Conservation (phyloP, 192 early-diverging fungal species). For the Coemansia guatemalensis region DNA sequence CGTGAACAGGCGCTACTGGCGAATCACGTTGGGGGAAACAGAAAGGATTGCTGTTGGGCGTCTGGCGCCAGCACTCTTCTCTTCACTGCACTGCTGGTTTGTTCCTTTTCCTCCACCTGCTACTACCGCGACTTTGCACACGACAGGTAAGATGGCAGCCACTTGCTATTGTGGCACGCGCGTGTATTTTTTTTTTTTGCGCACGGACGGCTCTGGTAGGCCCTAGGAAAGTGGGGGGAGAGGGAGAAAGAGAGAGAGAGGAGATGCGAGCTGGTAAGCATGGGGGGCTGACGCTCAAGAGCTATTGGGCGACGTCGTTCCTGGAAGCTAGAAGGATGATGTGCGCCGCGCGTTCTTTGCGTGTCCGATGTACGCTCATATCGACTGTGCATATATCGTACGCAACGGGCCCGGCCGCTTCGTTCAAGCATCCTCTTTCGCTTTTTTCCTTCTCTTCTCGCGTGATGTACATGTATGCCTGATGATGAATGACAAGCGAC, state of each 20-base stretch:
- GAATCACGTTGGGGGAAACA: constrained; percentile 1
- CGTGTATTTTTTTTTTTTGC: neutral
- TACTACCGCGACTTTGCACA: neutral
- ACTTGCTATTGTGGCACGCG: constrained; percentile 1
- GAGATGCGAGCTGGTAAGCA: neutral
- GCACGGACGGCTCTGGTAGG: neutral
- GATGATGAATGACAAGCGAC: neutral
- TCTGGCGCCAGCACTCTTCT: neutral
- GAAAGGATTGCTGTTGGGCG: neutral
- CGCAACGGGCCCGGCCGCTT: neutral
- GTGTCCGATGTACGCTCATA: neutral
- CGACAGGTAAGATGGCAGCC: neutral
- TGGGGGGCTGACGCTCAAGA: neutral
- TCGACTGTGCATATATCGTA: neutral
- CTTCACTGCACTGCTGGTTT: neutral
- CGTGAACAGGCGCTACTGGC: neutral
- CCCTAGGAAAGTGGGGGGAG: neutral
- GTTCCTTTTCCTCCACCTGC: neutral
- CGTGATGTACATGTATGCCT: neutral
- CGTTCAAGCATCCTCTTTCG: neutral
- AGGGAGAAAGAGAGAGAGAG: neutral
- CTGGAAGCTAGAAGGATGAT: neutral
- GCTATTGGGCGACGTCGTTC: neutral
- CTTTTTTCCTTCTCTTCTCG: neutral
- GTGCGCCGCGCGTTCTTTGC: neutral